Evolutionary conservation across 768 basidiomycete genomes (phyloP), one percentile per base, ranked within the genome.

Genomic region (Cyathus striatus): DNA sequence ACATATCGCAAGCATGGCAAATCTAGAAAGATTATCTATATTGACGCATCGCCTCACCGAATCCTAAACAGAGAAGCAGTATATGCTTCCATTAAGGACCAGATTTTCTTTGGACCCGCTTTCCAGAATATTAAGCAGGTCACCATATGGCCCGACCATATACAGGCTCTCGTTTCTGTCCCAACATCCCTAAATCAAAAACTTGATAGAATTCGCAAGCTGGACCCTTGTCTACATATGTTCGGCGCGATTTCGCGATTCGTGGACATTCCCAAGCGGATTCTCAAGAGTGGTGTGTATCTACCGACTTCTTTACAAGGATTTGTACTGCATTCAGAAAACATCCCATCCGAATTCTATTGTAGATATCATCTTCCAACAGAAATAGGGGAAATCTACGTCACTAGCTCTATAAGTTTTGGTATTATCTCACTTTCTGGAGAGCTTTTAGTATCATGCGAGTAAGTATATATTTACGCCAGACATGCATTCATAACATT

Each of bases 191-290:
- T 38, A 17, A 51, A 54, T 41, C 44, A 46, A 12, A 48, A 52
- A 14, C 57, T 58, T 24, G 63, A 66, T 41, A 55, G 55, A 32
- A 61, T 62, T 41, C 55, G 64, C 14, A 62, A 63, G 43, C 46
- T 66, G 24, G 64, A 66, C 41, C 58, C 64, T 10, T 64, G 63
- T 33, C 48, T 64, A 16, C 64, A 66, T 41, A 58, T 61, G 60
- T 58, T 66, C 32, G 64, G 59, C 14, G 57, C 60, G 1, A 34
- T 61, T 16, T 49, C 56, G 7, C 50, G 48, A 14, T n/a, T n/a
- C n/a, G 44, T 48, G 2, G 32, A 55, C 23, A 50, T 55, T 6
- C 54, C 57, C 13, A 43, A 50, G 20, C 43, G 56, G 25, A 55
- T 57, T 23, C 54, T 56, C 6, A 49, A 27, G 25, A 46, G 54